Evolutionary conservation across 2,329 filamentous ascomycete genomes (phyloP).

Genomic region (Calonectria pauciramosa): DNA sequence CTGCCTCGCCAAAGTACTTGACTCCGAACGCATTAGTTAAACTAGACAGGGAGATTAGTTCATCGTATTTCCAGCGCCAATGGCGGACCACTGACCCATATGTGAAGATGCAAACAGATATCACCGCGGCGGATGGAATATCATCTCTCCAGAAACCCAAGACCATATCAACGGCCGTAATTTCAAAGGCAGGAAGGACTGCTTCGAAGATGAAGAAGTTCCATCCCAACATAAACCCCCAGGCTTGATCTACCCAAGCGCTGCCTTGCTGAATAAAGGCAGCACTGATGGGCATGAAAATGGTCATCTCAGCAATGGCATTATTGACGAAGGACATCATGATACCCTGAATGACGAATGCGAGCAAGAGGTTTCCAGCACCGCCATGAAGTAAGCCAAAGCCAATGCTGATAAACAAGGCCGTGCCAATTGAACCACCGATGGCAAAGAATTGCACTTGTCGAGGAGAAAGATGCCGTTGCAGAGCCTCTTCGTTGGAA

Average conservation of each 20-base stretch:
- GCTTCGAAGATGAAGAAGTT: slow-evolving; percentile 66
- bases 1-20: slow-evolving; percentile 56
- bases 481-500: neutral
- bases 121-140: slow-evolving; percentile 53
- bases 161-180: slow-evolving; percentile 62
- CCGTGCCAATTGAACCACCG: slow-evolving; percentile 23
- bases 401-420: slow-evolving; percentile 25
- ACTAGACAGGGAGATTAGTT: slow-evolving; percentile 14
- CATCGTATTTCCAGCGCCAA: no score
- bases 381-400: slow-evolving; percentile 15
- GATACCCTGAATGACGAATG: slow-evolving; percentile 3
- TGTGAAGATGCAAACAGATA: slow-evolving; percentile 57
- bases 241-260: slow-evolving; percentile 62
- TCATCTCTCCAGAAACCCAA: slow-evolving; percentile 62
- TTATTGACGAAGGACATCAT: slow-evolving; percentile 24
- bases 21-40: slow-evolving; percentile 57
- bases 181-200: slow-evolving; percentile 64
- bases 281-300: slow-evolving; percentile 60
- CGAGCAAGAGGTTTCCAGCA: slow-evolving; percentile 14
- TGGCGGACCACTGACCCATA: no score
- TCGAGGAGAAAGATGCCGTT: neutral
- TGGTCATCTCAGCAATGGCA: slow-evolving; percentile 61
- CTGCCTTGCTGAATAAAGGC: slow-evolving; percentile 61
- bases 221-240: slow-evolving; percentile 61
- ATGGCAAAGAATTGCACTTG: slow-evolving; percentile 25